These are phyloP conservation scores for Claviceps spartinae DNA, from an alignment of 2,329 filamentous ascomycete species.

Conservation along the genomic window DNA sequence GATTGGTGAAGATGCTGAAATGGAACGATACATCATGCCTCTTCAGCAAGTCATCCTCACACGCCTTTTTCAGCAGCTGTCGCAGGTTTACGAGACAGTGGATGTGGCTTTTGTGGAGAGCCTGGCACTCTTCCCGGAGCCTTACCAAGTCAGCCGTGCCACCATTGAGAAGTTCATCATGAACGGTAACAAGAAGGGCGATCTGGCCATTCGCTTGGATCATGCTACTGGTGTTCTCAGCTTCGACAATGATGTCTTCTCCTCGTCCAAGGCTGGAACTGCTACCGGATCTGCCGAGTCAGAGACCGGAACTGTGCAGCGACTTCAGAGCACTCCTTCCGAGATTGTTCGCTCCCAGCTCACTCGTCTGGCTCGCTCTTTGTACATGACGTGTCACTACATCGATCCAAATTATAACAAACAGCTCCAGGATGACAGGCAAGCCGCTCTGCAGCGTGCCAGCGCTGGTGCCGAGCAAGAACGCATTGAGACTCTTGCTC, in stretches of 20 bases:
- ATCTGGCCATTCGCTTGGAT: constrained; percentile 89
- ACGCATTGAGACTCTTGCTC: constrained; percentile 69
- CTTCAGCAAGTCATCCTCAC: constrained; percentile 98
- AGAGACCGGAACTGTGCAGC: constrained; percentile 75
- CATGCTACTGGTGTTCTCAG: constrained; percentile 90
- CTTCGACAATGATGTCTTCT: constrained; percentile 97
- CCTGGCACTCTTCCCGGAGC: constrained; percentile 89
- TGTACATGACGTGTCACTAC: constrained; percentile 91
- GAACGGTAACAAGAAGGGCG: constrained; percentile 99
- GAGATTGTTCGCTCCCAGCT: constrained; percentile 96
- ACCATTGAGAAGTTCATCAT: constrained; percentile 99
- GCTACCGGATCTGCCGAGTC: constrained; percentile 75
- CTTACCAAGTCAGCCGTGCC: constrained; percentile 79
- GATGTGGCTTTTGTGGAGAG: constrained; percentile 87
- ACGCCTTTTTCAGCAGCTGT: constrained; percentile 95
- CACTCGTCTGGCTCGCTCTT: constrained; percentile 75
- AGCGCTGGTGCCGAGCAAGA: constrained; percentile 84
- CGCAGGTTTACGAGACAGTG: constrained; percentile 97
- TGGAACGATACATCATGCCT: constrained; percentile 92
- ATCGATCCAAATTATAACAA: constrained; percentile 85
- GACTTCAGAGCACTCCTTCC: constrained; percentile 91
- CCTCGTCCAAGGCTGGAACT: constrained; percentile 82
- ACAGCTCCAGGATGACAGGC: constrained; percentile 62
- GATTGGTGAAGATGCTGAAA: constrained; percentile 86
- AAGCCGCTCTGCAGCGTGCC: constrained; percentile 67